Evolutionary conservation across 2,329 filamentous ascomycete species (phyloP).

Genomic region (Sarocladiaceae sp.): DNA sequence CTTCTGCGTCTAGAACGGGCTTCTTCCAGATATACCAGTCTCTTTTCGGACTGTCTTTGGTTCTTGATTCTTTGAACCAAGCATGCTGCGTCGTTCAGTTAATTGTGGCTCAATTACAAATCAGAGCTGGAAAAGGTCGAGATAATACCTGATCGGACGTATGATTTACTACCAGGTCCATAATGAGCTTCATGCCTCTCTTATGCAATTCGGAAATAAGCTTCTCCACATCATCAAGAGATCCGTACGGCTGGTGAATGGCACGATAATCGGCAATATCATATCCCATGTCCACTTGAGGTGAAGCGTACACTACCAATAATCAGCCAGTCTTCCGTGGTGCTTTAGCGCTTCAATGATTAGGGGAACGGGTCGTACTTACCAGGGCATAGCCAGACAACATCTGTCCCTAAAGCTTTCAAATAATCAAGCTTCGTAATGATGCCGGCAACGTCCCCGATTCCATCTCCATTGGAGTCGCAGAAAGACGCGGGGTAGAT

Average conservation of each 20-base stretch:
- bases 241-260: neutral
- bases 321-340: too few species aligned
- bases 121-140: neutral
- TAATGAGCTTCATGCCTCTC: constrained; percentile 6
- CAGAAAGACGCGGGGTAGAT: neutral
- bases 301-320: too few species aligned
- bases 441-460: neutral
- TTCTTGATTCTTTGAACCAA: constrained; percentile 55
- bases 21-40: constrained; percentile 55
- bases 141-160: constrained; percentile 19
- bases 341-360: too few species aligned
- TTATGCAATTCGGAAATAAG: neutral
- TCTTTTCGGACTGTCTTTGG: constrained; percentile 42
- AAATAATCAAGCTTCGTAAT: neutral
- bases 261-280: neutral
- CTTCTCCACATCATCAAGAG: neutral
- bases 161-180: constrained; percentile 27
- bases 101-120: neutral
- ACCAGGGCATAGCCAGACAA: neutral
- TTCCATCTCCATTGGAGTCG: neutral
- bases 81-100: constrained; percentile 32
- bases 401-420: neutral
- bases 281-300: too few species aligned
- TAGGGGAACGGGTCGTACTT: neutral
- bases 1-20: constrained; percentile 30